Evolutionary conservation across 1,139 yeast genomes (phyloP).

Genomic region (Candida mesenterica): DNA sequence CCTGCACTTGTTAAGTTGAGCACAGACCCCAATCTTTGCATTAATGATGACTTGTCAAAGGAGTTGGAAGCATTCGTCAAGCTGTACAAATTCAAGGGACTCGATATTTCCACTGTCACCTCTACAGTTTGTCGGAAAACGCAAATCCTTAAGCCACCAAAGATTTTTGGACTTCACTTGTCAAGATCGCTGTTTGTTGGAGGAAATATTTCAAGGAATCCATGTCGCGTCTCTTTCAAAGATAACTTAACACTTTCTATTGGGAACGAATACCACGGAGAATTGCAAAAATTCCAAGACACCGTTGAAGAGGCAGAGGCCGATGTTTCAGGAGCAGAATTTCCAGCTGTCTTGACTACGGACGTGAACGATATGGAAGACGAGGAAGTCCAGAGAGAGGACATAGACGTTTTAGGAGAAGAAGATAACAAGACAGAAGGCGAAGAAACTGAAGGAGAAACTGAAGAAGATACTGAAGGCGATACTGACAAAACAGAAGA

Average conservation of each 20-base stretch:
- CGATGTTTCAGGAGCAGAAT: not conserved
- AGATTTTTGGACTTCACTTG: slow-evolving; percentile 69
- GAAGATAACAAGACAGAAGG: slow-evolving; percentile 33
- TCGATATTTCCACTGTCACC: slow-evolving; percentile 46
- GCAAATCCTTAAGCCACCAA: slow-evolving; percentile 64
- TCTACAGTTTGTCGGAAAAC: slow-evolving; percentile 69
- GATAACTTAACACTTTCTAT: slow-evolving; percentile 55
- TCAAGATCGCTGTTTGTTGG: slow-evolving; percentile 80
- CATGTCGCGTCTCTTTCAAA: slow-evolving; percentile 68
- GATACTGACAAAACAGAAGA: slow-evolving; percentile 16
- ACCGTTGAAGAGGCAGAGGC: slow-evolving; percentile 22
- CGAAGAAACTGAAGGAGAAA: slow-evolving; percentile 18
- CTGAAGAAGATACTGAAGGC: slow-evolving; percentile 22
- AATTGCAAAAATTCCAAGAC: slow-evolving; percentile 36
- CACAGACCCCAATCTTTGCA: slow-evolving; percentile 36
- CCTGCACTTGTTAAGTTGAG: slow-evolving; percentile 30
- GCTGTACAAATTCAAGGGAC: slow-evolving; percentile 41
- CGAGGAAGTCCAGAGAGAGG: slow-evolving; percentile 41
- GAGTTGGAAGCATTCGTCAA: slow-evolving; percentile 47
- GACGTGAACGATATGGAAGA: slow-evolving; percentile 48
- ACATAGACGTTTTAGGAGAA: slow-evolving; percentile 39
- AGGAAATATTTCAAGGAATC: slow-evolving; percentile 68
- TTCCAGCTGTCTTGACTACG: slow-evolving; percentile 34
- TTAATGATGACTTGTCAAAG: slow-evolving; percentile 59
- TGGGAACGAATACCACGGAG: slow-evolving; percentile 43